These are phyloP conservation scores for Hymenoscyphus infarciens DNA, from an alignment of 2,329 filamentous ascomycete genomes.

Conservation along the genomic window DNA sequence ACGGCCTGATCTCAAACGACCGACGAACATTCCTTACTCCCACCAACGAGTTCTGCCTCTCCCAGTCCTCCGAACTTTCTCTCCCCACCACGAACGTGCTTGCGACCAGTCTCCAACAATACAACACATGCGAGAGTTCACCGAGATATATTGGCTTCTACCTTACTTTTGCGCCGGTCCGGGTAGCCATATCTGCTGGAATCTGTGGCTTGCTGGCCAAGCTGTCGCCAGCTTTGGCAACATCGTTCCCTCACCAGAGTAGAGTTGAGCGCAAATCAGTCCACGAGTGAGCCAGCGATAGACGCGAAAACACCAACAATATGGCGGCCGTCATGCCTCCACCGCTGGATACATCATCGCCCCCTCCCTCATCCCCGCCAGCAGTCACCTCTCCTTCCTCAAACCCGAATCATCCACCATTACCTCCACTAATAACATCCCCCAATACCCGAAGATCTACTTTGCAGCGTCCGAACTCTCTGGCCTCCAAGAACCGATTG, in stretches of 20 bases:
- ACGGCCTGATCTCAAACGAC: constrained; percentile 14
- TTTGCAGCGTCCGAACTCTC: constrained; percentile 65
- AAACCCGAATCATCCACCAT: constrained; percentile 50
- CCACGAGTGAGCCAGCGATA: constrained; percentile 1
- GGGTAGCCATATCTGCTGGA: constrained; percentile 13
- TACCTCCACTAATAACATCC: constrained; percentile 57
- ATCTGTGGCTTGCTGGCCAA: constrained; percentile 32
- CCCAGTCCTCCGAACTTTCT: too few species aligned
- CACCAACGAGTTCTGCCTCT: constrained; percentile 7
- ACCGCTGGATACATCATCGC: constrained; percentile 41
- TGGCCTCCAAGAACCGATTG: constrained; percentile 74
- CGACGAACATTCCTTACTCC: constrained; percentile 19
- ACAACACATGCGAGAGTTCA: background rate
- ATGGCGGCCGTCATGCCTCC: constrained; percentile 53
- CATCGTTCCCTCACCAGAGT: constrained; percentile 13
- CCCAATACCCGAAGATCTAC: constrained; percentile 52
- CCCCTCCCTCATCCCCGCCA: constrained; percentile 48
- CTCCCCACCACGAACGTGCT: constrained; percentile 1
- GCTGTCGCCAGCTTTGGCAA: constrained; percentile 23
- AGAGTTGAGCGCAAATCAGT: background rate
- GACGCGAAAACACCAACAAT: background rate
- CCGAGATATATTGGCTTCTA: background rate
- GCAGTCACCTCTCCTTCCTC: constrained; percentile 38
- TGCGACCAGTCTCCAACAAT: background rate
- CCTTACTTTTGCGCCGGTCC: constrained; percentile 1